These are phyloP conservation scores for Penicillium flavigenum DNA, from an alignment of 495 filamentous ascomycete species.

Conservation along the genomic window DNA sequence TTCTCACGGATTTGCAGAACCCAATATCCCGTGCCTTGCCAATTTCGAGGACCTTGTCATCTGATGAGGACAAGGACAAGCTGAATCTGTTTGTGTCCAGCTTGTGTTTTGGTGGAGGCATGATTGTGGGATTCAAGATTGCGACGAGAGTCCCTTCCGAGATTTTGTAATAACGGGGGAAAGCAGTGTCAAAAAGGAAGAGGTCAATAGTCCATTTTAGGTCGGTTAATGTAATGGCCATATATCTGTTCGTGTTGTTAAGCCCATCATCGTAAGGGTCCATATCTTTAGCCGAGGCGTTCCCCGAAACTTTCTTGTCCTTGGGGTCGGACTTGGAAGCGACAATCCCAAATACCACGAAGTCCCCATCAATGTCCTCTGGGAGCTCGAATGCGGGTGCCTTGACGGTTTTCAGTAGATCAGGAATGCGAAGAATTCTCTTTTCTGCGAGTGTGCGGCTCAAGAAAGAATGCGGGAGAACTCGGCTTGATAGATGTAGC, in stretches of 20 bases:
- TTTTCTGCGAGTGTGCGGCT: constrained; percentile 73
- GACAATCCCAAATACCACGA: constrained; percentile 82
- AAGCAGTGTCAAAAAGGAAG: constrained; percentile 88
- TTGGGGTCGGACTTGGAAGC: constrained; percentile 81
- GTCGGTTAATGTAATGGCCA: constrained; percentile 85
- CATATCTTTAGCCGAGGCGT: constrained; percentile 40
- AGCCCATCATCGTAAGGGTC: constrained; percentile 55
- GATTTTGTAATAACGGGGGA: constrained; percentile 87
- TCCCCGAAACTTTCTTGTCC: constrained; percentile 57
- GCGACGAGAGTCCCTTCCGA: constrained; percentile 83
- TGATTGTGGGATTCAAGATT: constrained; percentile 87
- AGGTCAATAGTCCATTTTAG: constrained; percentile 88
- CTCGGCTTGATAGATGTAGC: constrained; percentile 79
- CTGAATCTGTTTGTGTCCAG: constrained; percentile 79
- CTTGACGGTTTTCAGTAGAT: constrained; percentile 77
- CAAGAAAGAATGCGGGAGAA: constrained; percentile 78
- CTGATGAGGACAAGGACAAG: constrained; percentile 74
- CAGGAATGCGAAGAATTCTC: constrained; percentile 73
- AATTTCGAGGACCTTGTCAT: constrained; percentile 87
- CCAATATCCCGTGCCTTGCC: constrained; percentile 82
- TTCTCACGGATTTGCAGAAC: constrained; percentile 81
- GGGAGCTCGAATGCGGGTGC: constrained; percentile 82
- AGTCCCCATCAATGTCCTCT: constrained; percentile 81
- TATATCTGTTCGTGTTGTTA: constrained; percentile 73
- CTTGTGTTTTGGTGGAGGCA: constrained; percentile 74